Evolutionary conservation across 495 filamentous ascomycete genomes (phyloP).

Genomic region (Daldinia loculata): DNA sequence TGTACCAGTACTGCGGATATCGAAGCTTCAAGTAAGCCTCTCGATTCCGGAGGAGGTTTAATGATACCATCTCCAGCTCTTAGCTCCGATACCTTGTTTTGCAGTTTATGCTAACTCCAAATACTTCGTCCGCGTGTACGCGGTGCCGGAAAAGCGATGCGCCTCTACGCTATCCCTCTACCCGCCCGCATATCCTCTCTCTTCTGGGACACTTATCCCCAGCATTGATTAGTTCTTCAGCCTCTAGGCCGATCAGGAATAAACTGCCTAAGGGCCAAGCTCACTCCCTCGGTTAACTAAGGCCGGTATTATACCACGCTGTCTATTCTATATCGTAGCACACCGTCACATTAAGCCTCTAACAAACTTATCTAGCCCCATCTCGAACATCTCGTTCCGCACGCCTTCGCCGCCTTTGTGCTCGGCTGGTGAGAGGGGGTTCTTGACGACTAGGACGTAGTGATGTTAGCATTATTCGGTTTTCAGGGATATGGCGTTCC

Average conservation of each 20-base stretch:
- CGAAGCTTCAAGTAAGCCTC: slow-evolving; percentile 4
- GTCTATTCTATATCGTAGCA: not conserved
- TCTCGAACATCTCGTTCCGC: slow-evolving; percentile 92
- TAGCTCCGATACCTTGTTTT: not conserved
- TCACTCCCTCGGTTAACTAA: not conserved
- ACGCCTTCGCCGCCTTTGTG: slow-evolving; percentile 89
- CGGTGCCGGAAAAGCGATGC: not conserved
- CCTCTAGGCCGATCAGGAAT: not conserved
- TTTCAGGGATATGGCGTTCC: not conserved
- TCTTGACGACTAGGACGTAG: slow-evolving; percentile 79
- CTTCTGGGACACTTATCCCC: not conserved
- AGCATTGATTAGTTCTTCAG: not conserved
- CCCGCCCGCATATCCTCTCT: not conserved
- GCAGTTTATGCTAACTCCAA: not conserved
- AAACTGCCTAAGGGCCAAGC: not conserved
- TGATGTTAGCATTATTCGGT: slow-evolving; percentile 15
- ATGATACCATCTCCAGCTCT: slow-evolving; percentile 13
- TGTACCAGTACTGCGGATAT: slow-evolving; percentile 20
- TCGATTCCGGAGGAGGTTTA: not conserved
- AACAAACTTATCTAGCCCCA: slow-evolving; percentile 87
- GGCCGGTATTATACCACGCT: not conserved
- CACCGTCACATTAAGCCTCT: slow-evolving; percentile 58
- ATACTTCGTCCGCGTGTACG: not conserved
- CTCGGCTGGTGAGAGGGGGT: slow-evolving; percentile 88
- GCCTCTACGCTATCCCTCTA: not conserved